Evolutionary conservation across 768 basidiomycete species (phyloP), one percentile per base, ranked within the genome.

Genomic region (Termitomyces sp.): DNA sequence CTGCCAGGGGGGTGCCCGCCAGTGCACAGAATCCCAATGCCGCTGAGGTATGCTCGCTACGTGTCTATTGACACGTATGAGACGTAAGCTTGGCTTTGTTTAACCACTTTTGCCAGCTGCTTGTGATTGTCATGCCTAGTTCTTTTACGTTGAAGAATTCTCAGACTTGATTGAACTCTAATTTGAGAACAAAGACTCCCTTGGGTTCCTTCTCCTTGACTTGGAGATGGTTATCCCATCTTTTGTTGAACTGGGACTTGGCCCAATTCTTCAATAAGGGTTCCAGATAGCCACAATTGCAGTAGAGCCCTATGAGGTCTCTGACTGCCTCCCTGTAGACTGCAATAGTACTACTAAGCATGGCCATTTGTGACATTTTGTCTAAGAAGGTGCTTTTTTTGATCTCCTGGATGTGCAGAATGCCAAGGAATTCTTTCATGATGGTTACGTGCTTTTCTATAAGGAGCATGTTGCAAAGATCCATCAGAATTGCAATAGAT

Each of bases 11-110:
- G n/a, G 2, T 1, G 10, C 10, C n/a, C 1, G 18, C n/a, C 18
- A 48, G 28, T 3, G 12, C 30, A 5, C 30, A 0, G 4, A 3
- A 0, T 0, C 7, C 18, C 8, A 47, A 16, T 10, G 16, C 45
- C 13, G 24, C 6, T 16, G 14, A 46, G 16, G 3, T 47, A 4
- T 2, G 3, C 3, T 10, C 12, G 1, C 12, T 35, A 9, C 30
- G 16, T 0, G 0, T 3, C 28, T 18, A 47, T 4, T 14, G 2
- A n/a, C 4, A 0, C 1, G 9, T 16, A 3, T 10, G 28, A 1
- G 28, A 47, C 0, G 18, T 9, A 1, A 30, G 14, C 4, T 48
- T 5, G 30, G 47, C 47, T 48, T 48, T 48, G 0, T 6, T 30
- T 47, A 47, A 47, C 30, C 28, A 46, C 3, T 4, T 10, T 12